Percentiles rank a stretch among this genome's conserved stretches.
These are phyloP conservation scores for Eutrema heterophyllum DNA, from an alignment of 345 rosid genomes.

Conservation along the genomic window DNA sequence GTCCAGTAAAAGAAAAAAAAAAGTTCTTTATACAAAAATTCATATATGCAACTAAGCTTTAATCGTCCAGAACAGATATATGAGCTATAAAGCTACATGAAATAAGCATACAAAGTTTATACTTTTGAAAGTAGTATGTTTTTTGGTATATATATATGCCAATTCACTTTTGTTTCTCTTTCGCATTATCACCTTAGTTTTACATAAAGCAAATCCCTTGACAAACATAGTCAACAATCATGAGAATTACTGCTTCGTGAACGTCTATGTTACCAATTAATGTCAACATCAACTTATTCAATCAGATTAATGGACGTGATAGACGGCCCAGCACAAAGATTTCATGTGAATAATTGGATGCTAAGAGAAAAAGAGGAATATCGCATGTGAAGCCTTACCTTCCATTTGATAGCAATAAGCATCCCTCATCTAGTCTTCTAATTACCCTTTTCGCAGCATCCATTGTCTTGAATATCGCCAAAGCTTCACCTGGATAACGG, in stretches of 20 bases:
- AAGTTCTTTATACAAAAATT: background rate
- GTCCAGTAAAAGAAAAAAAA: conserved; percentile 6
- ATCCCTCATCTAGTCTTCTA: conserved; percentile 45
- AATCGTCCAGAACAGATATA: background rate
- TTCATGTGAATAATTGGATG: background rate
- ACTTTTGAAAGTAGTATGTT: background rate
- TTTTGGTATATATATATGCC: background rate
- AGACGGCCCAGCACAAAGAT: background rate
- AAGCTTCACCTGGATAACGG: conserved; percentile 57
- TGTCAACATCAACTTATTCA: background rate
- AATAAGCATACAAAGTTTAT: background rate
- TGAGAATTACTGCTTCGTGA: background rate
- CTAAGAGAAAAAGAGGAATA: background rate
- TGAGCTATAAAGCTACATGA: background rate
- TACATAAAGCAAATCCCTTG: background rate
- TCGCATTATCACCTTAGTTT: background rate
- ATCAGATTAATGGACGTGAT: background rate
- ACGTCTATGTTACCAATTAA: background rate
- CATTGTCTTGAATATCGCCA: conserved; percentile 52
- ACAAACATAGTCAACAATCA: background rate
- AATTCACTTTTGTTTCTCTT: background rate
- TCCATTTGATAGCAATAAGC: conserved; percentile 63
- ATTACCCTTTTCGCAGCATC: conserved; percentile 52
- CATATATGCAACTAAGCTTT: background rate
- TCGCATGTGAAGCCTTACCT: conserved; percentile 38